Percentiles rank a stretch among this genome's conserved stretches.
These are phyloP conservation scores for Crithidia acanthocephali DNA, from an alignment of 208 protist species.

Conservation along the genomic window DNA sequence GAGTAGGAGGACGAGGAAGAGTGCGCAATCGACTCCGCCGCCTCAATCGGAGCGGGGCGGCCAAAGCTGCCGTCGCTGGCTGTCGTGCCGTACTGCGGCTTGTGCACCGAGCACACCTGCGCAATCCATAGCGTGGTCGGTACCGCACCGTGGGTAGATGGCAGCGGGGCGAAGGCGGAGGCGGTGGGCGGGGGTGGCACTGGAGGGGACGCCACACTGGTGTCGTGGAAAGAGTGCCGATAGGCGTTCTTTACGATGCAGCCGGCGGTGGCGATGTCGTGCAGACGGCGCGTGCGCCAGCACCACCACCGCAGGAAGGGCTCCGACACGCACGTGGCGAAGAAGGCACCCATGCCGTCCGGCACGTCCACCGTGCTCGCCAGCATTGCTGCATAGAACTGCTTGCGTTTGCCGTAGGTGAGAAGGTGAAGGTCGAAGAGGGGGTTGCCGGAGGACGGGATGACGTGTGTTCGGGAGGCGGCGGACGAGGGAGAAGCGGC, in stretches of 20 bases:
- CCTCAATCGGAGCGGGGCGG: conserved; percentile 8
- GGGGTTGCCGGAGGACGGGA: conserved; percentile 30
- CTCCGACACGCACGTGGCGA: conserved; percentile 36
- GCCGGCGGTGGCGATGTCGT: not conserved
- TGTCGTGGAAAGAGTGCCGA: not conserved
- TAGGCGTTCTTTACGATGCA: too few species aligned
- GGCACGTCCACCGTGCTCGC: conserved; percentile 34
- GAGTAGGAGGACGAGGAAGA: conserved; percentile 35
- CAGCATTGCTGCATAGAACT: conserved; percentile 31
- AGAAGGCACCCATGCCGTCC: conserved; percentile 31
- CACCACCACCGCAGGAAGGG: conserved; percentile 32
- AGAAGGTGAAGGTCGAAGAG: conserved; percentile 38
- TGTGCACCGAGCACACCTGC: conserved; percentile 23
- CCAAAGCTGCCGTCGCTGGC: conserved; percentile 23
- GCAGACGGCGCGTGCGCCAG: conserved; percentile 17
- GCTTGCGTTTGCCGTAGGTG: conserved; percentile 28
- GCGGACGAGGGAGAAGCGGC: too few species aligned
- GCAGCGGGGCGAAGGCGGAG: not conserved
- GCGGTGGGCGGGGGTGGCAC: not conserved
- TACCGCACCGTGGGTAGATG: not conserved
- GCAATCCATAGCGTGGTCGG: conserved; percentile 17
- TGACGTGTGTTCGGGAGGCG: not conserved
- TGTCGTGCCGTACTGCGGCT: conserved; percentile 20
- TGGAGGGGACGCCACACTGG: not conserved
- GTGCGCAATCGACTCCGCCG: conserved; percentile 22